Base-by-base conservation (phyloP, 257 asterid species). In the Voacanga thouarsii region DNA sequence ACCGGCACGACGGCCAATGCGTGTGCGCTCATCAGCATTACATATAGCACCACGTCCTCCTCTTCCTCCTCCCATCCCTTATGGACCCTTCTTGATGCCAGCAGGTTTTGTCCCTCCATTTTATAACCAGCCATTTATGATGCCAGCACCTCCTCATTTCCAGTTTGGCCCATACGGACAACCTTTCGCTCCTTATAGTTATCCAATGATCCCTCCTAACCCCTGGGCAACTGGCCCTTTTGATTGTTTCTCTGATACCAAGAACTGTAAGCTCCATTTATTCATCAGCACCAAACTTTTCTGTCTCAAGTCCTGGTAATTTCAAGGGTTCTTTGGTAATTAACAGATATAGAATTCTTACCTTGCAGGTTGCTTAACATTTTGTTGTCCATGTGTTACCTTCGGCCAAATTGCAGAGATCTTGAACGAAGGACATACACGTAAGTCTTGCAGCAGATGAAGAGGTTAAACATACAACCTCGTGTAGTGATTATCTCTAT, bases 351-450 rank as follows among this genome's bases (percentile, higher is more conserved):
- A 16, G 6, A 16, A 30, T 37, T 26, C 37, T 66, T 24, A 66
- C 45, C 41, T 39, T 8, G 59, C 81, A 84, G 87, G 87, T 75
- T 80, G 80, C 69, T 51, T 84, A 76, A 84, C 87, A 23, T 80
- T 65, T 44, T 78, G 57, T 71, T 80, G 82, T 64, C 84, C 87
- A 21, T 84, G 87, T 37, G 71, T 84, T 9, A 84, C 84, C 50
- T 84, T 84, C 55, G 87, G 87, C 43, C 87, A 80, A 70, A 74
- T 80, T 55, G 84, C 84, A 9, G 87, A 84, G 24, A 84, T 80
- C 4, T 6, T 84, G 4, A 83, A 84, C 23, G 47, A 59, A 71
- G 87, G 87, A 75, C 75, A 83, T 19, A 51, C 56, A 19, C 78
- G 87, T 84, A 75, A 80, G 87, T 49, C 55, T 49, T 49, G 16